These are phyloP conservation scores for Phytophthora foliorum DNA, from an alignment of 352 stramenopile genomes.

Conservation along the genomic window DNA sequence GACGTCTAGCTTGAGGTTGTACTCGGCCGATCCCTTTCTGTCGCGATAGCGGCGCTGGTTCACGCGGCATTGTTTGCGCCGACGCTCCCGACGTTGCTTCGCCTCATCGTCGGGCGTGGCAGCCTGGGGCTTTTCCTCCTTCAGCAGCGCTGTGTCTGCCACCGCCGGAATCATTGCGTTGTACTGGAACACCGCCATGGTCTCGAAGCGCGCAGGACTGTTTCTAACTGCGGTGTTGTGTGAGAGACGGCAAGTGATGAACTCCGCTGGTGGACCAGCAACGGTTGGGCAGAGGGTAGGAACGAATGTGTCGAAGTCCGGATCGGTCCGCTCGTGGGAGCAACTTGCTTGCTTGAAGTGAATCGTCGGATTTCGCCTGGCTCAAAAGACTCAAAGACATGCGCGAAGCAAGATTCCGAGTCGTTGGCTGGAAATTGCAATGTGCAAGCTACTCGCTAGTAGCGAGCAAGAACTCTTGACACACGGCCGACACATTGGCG, in stretches of 20 bases:
- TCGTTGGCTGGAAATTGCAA: not conserved
- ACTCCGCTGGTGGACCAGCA: not conserved
- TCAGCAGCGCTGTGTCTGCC: not conserved
- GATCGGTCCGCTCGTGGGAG: not conserved
- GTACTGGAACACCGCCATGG: slow-evolving; percentile 9
- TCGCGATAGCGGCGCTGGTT: slow-evolving; percentile 79
- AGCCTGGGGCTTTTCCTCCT: not conserved
- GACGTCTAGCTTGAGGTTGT: slow-evolving; percentile 75
- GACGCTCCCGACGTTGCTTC: slow-evolving; percentile 43
- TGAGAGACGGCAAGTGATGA: slow-evolving; percentile 12
- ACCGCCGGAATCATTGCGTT: not conserved
- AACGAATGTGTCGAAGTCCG: not conserved
- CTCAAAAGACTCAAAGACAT: not conserved
- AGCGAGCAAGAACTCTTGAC: no score
- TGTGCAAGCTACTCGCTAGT: not conserved
- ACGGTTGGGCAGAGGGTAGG: not conserved
- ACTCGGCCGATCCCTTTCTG: slow-evolving; percentile 71
- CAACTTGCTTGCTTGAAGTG: not conserved
- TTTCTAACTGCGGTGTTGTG: slow-evolving; percentile 8
- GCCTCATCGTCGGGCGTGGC: slow-evolving; percentile 14
- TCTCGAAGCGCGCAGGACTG: not conserved
- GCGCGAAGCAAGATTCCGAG: not conserved
- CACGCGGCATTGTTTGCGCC: slow-evolving; percentile 68
- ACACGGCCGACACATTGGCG: no score
- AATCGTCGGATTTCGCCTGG: not conserved